Evolutionary conservation across 257 asterid species (phyloP), one percentile per base, ranked within the genome.

Genomic region (Lithospermum erythrorhizon): DNA sequence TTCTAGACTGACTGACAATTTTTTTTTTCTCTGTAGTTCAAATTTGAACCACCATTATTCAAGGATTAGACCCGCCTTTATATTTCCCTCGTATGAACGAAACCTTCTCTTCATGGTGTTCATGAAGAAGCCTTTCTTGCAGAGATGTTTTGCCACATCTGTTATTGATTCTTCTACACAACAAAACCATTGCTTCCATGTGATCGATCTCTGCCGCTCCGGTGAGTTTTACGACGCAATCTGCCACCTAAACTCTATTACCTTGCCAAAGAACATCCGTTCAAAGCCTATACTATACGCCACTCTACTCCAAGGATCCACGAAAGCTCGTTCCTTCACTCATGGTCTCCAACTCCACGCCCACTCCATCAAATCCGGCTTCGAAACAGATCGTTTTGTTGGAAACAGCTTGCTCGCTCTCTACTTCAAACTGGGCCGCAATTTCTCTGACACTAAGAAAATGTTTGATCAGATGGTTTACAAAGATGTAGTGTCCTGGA

Each of bases 401-500:
- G 95, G 90, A 9, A 88, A 91, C 73, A 84, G 84, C 74, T 73
- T 88, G 22, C 75, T 91, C 21, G 74, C 96, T 37, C 67, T 88
- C 45, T 91, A 87, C 73, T 81, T 77, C 72, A 87, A 85, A 57
- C 58, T 78, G 29, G 72, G 83, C 20, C 56, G 73, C 0, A 57
- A 76, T 62, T 70, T 84, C 51, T 14, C 62, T 19, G 82, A 85
- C 27, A 76, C 87, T 1, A 66, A 69, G 13, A 81, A 70, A 32
- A 65, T 79, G 61, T 87, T 87, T 57, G 81, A 79, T 45, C 83
- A 82, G 6, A 66, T 91, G 78, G 51, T 9, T 23, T 73, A 72
- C 27, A 88, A 87, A 74, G 96, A 91, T 59, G 94, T 81, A 2
- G 94, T 88, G 18, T 80, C 96, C 1, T 91, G 96, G 95, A 83